Conservation (phyloP, 371 early-diverging fungal species). For the Mortierella sp. region DNA sequence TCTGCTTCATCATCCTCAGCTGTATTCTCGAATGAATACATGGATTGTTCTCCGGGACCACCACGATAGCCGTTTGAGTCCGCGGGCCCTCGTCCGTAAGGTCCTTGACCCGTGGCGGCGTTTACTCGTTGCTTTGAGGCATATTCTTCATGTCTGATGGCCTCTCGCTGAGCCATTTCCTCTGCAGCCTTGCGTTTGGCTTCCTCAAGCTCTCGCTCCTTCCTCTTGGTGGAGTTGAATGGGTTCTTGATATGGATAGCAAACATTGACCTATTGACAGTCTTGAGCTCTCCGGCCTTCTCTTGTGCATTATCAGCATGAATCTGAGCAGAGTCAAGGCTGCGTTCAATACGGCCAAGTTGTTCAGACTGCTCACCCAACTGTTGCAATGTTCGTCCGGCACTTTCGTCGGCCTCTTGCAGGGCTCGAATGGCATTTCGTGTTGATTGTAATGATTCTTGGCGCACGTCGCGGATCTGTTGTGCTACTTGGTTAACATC, state of each 20-base stretch:
- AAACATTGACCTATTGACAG: conserved; percentile 86
- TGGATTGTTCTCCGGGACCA: conserved; percentile 68
- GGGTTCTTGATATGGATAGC: conserved; percentile 76
- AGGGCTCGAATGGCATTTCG: conserved; percentile 78
- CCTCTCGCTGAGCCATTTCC: conserved; percentile 60
- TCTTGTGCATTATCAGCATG: conserved; percentile 79
- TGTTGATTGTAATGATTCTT: conserved; percentile 80
- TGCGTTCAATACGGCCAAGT: conserved; percentile 78
- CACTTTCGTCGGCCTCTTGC: conserved; percentile 74
- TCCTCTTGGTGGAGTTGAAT: conserved; percentile 70
- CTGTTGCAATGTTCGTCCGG: conserved; percentile 72
- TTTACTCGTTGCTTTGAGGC: conserved; percentile 69
- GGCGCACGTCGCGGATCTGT: conserved; percentile 77
- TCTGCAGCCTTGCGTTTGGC: conserved; percentile 63
- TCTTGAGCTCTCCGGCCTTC: conserved; percentile 81
- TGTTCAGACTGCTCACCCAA: conserved; percentile 79
- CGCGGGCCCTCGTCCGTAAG: conserved; percentile 58
- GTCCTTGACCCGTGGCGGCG: conserved; percentile 58
- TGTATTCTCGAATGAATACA: conserved; percentile 75
- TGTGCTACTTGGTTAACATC: conserved; percentile 70
- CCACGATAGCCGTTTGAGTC: conserved; percentile 58
- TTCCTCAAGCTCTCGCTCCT: conserved; percentile 65
- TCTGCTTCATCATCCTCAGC: conserved; percentile 80
- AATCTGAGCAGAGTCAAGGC: conserved; percentile 79
- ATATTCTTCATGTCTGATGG: conserved; percentile 61